Base-by-base conservation (phyloP, 306 rosid genomes). In the Quercus dentata region DNA sequence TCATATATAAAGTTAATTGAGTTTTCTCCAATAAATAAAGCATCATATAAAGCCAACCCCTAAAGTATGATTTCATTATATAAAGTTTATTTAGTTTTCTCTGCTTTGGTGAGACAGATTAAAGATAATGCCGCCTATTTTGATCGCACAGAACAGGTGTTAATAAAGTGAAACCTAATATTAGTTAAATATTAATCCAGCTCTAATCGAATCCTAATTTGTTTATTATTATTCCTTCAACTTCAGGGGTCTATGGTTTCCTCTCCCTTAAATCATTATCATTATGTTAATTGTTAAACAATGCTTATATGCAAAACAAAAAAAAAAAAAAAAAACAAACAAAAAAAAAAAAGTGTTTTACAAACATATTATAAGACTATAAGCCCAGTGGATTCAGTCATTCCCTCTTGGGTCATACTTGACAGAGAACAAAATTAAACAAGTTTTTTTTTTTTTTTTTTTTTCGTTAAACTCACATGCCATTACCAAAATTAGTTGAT, bases 381-480 rank as follows among this genome's bases (percentile, higher is more conserved):
- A 67, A 28, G 82, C 75, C 20, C 68, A 71, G 23, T 71, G 74
- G 80, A 71, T 68, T 73, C 59, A 9, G 69, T 76, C 76, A 79
- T 73, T 61, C 69, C 56, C 64, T 56, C 13, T 18, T 73, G 44
- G 72, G 72, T n/a, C 59, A 46, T 23, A 5, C 3, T 27, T 57
- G 59, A 61, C 54, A 49, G 17, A 3, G 54, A 49, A 51, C n/a
- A 27, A 52, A 30, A 41, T 41, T 56, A 67, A 74, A 70, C 33
- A 21, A 21, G 21, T 21, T 21, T 21, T 21, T 6, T 35, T 35
- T 35, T 35, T 35, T 35, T 35, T 33, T 5, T 38, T 35, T 6
- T 35, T 1, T 6, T 35, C 30, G 4, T 30, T 30, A 30, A 31
- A 31, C 35, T 31, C 1, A 31, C 35, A 31, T 5, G 0, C 35